Base-by-base conservation (phyloP, 345 rosid genomes). In the Melastoma malabathricum region DNA sequence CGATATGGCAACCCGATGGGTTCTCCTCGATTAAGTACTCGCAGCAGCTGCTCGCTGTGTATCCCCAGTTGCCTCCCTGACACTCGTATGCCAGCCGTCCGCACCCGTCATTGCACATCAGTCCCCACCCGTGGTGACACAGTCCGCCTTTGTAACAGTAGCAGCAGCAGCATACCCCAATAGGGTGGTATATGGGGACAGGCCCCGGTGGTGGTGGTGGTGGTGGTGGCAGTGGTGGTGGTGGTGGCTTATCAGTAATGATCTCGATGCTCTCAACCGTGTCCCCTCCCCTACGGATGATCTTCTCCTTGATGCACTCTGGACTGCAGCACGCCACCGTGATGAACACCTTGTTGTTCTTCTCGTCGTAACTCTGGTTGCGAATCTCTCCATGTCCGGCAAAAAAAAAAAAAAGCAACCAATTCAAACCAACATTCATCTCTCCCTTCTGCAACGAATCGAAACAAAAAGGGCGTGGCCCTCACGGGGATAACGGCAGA, bases 11-110 rank as follows among this genome's bases (percentile, higher is more conserved):
- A 31, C 57, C 59, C 1, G 68, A 64, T 3, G 83, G 68, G 59
- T 73, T 73, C 5, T 79, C 94, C 54, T 81, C 84, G 15, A 57
- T 52, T 19, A 73, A 59, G 62, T 67, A 77, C 38, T 79, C 81
- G 18, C 4, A 1, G 25, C 73, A 70, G 15, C 75, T 52, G 17
- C 61, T 57, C 51, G 7, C 51, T 43, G 54, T 58, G 50, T 62
- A 50, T 8, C 34, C 48, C 14, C 62, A 34, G 59, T 15, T 38
- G 25, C 68, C 64, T 0, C 82, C 82, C 76, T 82, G 73, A 53
- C 86, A 69, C 2, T 74, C 80, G 27, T 68, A 76, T 27, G 75
- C 82, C 0, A 78, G 82, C 60, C 86, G 48, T 10, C 81, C 84
- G 43, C 63, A 72, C 9, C 27, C 55, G 18, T 44, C 57, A 1